A percentile compares a stretch with the other conserved stretches of the same genome.
Conservation (phyloP, 495 filamentous ascomycete genomes). For the Penicillium robsamsonii region DNA sequence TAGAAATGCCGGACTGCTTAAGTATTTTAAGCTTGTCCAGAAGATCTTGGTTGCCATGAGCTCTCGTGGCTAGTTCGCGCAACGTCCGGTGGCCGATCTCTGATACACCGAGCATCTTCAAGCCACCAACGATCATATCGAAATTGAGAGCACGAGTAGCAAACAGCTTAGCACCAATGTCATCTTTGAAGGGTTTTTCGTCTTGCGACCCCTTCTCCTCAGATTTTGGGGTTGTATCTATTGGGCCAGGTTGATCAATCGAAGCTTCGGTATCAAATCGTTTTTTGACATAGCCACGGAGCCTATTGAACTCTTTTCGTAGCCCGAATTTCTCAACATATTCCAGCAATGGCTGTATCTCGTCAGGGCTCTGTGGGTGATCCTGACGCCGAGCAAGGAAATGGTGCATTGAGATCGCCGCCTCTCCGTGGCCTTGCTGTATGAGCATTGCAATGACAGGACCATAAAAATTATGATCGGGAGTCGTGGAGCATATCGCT, state of each 20-base stretch:
- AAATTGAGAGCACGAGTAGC: conserved; percentile 66
- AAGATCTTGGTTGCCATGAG: conserved; percentile 52
- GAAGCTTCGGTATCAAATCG: conserved; percentile 17
- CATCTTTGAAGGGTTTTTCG: conserved; percentile 48
- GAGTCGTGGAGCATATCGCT: conserved; percentile 41
- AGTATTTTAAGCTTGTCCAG: conserved; percentile 55
- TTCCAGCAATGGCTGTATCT: conserved; percentile 43
- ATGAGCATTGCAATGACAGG: conserved; percentile 57
- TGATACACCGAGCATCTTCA: conserved; percentile 63
- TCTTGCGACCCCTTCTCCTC: conserved; percentile 13
- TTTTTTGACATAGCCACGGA: conserved; percentile 26
- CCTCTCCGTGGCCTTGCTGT: conserved; percentile 40
- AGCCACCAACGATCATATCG: conserved; percentile 59
- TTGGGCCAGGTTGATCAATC: neutral
- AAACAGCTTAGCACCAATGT: conserved; percentile 67
- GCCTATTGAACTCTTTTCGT: conserved; percentile 19
- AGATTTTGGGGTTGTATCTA: neutral
- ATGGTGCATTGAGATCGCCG: conserved; percentile 61
- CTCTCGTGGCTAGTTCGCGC: conserved; percentile 65
- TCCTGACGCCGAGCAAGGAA: conserved; percentile 50
- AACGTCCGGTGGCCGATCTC: conserved; percentile 69
- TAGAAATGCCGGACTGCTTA: conserved; percentile 54
- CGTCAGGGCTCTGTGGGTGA: conserved; percentile 39
- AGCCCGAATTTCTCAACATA: conserved; percentile 37
- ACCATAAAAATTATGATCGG: conserved; percentile 57